These are phyloP conservation scores for Sindora glabra DNA, from an alignment of 306 rosid genomes.

Conservation along the genomic window DNA sequence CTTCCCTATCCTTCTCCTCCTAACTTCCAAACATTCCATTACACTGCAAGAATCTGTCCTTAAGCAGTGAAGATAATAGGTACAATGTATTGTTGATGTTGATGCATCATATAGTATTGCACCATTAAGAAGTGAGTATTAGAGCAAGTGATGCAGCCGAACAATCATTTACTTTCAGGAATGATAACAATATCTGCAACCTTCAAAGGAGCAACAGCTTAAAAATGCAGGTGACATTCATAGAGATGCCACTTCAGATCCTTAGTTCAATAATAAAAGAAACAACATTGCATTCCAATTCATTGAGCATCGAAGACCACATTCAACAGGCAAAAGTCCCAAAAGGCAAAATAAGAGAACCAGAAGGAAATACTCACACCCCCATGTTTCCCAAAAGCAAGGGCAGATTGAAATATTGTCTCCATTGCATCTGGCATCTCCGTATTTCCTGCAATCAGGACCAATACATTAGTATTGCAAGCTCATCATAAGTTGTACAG, in stretches of 20 bases:
- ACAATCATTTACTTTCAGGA: no score
- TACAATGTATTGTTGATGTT: no score
- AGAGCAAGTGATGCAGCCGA: no score
- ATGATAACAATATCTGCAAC: no score
- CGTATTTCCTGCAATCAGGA: slow-evolving; percentile 59
- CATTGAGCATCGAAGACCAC: background rate
- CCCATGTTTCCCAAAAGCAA: slow-evolving; percentile 80
- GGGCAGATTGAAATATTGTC: slow-evolving; percentile 91
- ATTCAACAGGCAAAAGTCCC: background rate
- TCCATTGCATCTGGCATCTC: slow-evolving; percentile 99
- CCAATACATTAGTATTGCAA: background rate
- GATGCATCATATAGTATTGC: no score
- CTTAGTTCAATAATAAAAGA: background rate
- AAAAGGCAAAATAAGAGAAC: slow-evolving; percentile 15
- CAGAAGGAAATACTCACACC: slow-evolving; percentile 59
- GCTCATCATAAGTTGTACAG: no score
- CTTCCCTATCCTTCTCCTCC: no score
- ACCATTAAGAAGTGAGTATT: no score
- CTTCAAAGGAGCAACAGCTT: no score
- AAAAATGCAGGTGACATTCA: background rate
- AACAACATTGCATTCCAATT: slow-evolving; percentile 1
- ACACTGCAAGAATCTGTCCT: no score
- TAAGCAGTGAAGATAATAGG: no score
- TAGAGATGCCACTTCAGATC: background rate
- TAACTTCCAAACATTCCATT: no score